A percentile compares a stretch with the other conserved stretches of the same genome.
Conservation (phyloP, 805 yeast species). For the Wickerhamiella siamensis region DNA sequence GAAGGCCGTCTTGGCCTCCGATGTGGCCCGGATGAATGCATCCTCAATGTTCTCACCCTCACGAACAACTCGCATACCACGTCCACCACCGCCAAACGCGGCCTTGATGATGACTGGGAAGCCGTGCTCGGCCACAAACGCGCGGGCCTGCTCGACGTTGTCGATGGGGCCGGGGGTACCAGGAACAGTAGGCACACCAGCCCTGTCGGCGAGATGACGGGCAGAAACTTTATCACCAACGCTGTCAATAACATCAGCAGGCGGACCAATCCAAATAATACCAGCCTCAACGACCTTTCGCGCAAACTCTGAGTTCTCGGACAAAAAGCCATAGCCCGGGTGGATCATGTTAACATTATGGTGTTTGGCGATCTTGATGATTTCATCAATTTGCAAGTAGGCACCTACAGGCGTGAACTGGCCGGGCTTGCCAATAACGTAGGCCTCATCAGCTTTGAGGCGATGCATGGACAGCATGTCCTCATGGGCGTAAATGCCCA, state of each 20-base stretch:
- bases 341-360: constrained; percentile 77
- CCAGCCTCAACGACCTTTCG: constrained; percentile 80
- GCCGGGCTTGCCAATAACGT: constrained; percentile 79
- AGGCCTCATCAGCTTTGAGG: constrained; percentile 86
- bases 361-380: constrained; percentile 66
- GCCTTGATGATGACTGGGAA: constrained; percentile 96
- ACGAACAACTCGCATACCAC: constrained; percentile 98
- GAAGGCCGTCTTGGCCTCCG: constrained; percentile 90
- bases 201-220: constrained; percentile 66
- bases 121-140: constrained; percentile 72
- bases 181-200: constrained; percentile 86
- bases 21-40: constrained; percentile 84
- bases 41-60: constrained; percentile 89
- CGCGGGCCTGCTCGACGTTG: constrained; percentile 57
- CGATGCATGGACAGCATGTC: constrained; percentile 91
- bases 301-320: constrained; percentile 90
- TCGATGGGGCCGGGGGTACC: constrained; percentile 97
- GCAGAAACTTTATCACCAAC: constrained; percentile 98
- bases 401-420: constrained; percentile 93
- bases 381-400: constrained; percentile 88
- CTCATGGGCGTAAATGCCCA: constrained; percentile 92
- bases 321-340: constrained; percentile 83
- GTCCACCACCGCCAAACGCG: constrained; percentile 99
- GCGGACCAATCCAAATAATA: constrained; percentile 93
- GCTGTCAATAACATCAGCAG: constrained; percentile 70